A percentile compares a stretch with the other conserved stretches of the same genome.
Evolutionary conservation across 1,284 basidiomycete genomes (phyloP).

Genomic region (Rhizoctonia solani): DNA sequence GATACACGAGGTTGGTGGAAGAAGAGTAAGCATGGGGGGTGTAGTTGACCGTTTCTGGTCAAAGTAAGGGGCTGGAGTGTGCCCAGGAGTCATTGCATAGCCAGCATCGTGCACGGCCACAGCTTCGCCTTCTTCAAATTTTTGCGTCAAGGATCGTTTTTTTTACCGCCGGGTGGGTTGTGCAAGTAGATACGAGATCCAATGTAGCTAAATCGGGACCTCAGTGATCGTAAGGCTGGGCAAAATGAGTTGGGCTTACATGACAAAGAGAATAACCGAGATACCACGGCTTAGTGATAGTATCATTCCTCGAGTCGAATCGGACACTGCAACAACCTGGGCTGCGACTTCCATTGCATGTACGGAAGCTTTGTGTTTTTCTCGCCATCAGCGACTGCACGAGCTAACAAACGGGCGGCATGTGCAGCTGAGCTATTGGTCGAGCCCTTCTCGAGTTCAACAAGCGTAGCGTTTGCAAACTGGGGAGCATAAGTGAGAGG

Average conservation of each 20-base stretch:
- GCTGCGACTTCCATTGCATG: constrained; percentile 6
- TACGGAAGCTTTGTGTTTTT: neutral
- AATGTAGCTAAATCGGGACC: constrained; percentile 11
- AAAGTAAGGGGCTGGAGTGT: neutral
- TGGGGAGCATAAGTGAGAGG: neutral
- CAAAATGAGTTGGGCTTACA: constrained; percentile 6
- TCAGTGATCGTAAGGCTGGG: neutral
- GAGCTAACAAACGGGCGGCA: neutral
- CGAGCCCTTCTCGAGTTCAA: neutral
- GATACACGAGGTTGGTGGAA: neutral
- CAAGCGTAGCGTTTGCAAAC: neutral
- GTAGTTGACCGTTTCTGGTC: constrained; percentile 8
- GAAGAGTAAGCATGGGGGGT: neutral
- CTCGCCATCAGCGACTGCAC: neutral
- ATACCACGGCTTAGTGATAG: constrained; percentile 30
- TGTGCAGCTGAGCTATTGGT: constrained; percentile 1
- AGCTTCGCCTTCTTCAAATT: constrained; percentile 17
- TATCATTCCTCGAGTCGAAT: constrained; percentile 21
- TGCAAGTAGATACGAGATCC: constrained; percentile 36
- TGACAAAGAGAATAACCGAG: constrained; percentile 34
- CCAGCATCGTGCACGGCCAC: constrained; percentile 19
- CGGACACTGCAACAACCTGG: constrained; percentile 14
- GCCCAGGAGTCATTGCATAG: constrained; percentile 5
- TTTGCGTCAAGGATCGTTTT: neutral
- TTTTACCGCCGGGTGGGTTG: constrained; percentile 33